These are phyloP conservation scores for Mycena vitilis DNA, from an alignment of 768 basidiomycete species.

Conservation along the genomic window DNA sequence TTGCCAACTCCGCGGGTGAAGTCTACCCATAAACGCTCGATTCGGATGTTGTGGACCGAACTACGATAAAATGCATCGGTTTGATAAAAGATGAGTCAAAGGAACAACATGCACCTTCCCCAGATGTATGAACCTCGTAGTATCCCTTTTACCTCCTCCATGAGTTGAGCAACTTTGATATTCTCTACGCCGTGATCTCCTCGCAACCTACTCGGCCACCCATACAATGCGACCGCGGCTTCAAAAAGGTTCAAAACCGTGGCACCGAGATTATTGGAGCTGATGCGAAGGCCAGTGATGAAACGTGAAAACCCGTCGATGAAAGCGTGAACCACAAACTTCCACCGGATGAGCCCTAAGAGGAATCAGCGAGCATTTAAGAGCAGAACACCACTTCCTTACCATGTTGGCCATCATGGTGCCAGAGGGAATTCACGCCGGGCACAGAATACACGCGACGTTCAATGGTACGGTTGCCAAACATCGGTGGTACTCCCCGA, in stretches of 20 bases:
- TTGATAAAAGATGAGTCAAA: background rate
- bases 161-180: conserved; percentile 47
- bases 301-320: conserved; percentile 47
- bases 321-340: conserved; percentile 49
- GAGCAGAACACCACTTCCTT: background rate
- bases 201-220: conserved; percentile 45
- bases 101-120: conserved; percentile 40
- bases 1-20: conserved; percentile 46
- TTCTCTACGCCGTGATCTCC: conserved; percentile 58
- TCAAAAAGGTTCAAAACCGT: conserved; percentile 51
- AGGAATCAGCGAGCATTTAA: background rate
- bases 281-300: conserved; percentile 47
- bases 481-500: background rate
- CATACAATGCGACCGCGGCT: conserved; percentile 37
- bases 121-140: conserved; percentile 51
- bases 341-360: conserved; percentile 47
- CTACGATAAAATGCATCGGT: conserved; percentile 5
- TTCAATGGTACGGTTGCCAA: background rate
- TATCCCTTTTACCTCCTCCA: conserved; percentile 38
- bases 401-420: conserved; percentile 41
- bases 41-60: conserved; percentile 55
- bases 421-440: conserved; percentile 38
- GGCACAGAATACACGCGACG: conserved; percentile 34
- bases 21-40: conserved; percentile 55
- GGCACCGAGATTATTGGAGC: conserved; percentile 49